phyloP scores from a whole-genome alignment of 1,284 basidiomycete genomes.

The Leccinum pachyderme region DNA sequence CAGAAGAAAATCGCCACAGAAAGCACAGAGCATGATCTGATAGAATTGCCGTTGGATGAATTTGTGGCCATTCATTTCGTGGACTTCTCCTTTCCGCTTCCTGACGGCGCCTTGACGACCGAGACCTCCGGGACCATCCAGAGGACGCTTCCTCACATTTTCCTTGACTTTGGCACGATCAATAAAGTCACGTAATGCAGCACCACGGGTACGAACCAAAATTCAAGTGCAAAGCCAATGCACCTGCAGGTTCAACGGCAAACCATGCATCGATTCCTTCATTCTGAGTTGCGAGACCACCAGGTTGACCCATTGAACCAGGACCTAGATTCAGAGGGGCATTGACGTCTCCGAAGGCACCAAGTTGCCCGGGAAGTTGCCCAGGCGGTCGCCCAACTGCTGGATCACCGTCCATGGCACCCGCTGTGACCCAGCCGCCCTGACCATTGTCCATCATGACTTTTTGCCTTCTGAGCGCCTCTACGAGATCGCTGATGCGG shows the following conservation, averaged over 20 bases:
- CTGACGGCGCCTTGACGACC: conserved; percentile 98
- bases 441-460: conserved; percentile 82
- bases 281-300: conserved; percentile 34
- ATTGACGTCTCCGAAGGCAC: conserved; percentile 53
- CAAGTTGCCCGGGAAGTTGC: conserved; percentile 27
- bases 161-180: conserved; percentile 75
- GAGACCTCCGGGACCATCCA: conserved; percentile 86
- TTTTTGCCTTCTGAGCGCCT: conserved; percentile 92
- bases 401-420: conserved; percentile 69
- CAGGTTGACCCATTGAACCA: conserved; percentile 24
- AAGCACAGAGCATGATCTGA: conserved; percentile 97
- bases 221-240: conserved; percentile 81
- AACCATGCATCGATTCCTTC: conserved; percentile 98
- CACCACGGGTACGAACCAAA: conserved; percentile 65
- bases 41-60: conserved; percentile 98
- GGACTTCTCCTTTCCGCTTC: conserved; percentile 97
- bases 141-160: conserved; percentile 90
- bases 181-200: conserved; percentile 9
- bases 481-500: conserved; percentile 91
- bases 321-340: conserved; percentile 51
- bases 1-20: conserved; percentile 96
- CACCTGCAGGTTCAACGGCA: conserved; percentile 96
- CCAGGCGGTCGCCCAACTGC: conserved; percentile 36
- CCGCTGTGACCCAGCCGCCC: conserved; percentile 92
- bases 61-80: conserved; percentile 99